phyloP scores from a whole-genome alignment of 2,329 filamentous ascomycete genomes.

The Diplodia scrobiculata region DNA sequence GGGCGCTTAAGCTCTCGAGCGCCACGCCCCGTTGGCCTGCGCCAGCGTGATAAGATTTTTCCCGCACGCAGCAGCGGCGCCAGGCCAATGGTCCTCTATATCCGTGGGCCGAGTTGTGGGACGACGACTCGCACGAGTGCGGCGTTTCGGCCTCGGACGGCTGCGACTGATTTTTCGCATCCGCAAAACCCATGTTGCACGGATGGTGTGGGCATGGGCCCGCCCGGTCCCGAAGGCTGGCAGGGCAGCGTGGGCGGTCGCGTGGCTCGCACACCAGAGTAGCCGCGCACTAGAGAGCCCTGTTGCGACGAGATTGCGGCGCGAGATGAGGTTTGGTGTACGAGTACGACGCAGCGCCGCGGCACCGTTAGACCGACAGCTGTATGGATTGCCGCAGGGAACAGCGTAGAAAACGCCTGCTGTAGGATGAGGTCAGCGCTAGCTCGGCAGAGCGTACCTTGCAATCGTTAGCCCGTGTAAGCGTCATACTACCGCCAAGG shows the following conservation, averaged over 20 bases:
- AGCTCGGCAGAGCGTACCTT: background rate
- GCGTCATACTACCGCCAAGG: conserved; percentile 10
- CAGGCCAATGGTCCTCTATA: background rate
- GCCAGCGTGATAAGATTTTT: background rate
- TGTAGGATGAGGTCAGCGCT: conserved; percentile 14
- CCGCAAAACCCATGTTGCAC: conserved; percentile 4
- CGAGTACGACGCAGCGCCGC: conserved; percentile 12
- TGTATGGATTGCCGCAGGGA: no score
- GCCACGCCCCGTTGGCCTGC: background rate
- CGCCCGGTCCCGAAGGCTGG: no score
- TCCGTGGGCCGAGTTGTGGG: background rate
- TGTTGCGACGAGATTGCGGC: conserved; percentile 3
- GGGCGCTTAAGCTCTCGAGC: conserved; percentile 8
- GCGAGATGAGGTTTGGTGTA: conserved; percentile 7
- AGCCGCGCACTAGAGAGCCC: conserved; percentile 1
- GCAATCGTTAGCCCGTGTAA: conserved; percentile 13
- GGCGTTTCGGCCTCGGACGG: conserved; percentile 10
- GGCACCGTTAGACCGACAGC: background rate
- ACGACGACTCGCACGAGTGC: conserved; percentile 8
- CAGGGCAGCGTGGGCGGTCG: conserved; percentile 6
- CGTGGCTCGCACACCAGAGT: conserved; percentile 1
- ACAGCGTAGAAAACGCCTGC: background rate
- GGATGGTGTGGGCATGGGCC: background rate
- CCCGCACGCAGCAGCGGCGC: background rate
- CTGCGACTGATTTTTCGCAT: conserved; percentile 3